phyloP scores from a whole-genome alignment of 495 filamentous ascomycete species.

The Lichina pygmaea region DNA sequence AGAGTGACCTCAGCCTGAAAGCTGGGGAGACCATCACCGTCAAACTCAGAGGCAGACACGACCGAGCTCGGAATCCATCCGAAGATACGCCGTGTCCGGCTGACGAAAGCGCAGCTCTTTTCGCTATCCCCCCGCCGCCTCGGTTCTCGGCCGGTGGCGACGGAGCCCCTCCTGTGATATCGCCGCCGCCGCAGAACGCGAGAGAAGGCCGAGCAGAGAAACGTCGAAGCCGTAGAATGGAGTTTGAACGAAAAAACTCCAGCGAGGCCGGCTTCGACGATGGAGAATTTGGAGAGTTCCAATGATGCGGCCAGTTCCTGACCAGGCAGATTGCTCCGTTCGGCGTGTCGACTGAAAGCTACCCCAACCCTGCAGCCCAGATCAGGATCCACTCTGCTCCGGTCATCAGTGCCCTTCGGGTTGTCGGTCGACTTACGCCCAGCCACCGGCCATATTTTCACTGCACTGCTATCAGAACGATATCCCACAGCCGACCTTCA shows the following conservation, averaged over 20 bases:
- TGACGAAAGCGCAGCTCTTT: conserved; percentile 4
- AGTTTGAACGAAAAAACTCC: conserved; percentile 7
- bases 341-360: no score
- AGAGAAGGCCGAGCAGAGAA: conserved; percentile 18
- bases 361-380: no score
- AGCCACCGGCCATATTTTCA: no score
- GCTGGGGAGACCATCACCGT: conserved; percentile 68
- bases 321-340: no score
- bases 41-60: conserved; percentile 25
- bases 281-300: conserved; percentile 37
- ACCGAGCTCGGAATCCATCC: conserved; percentile 4
- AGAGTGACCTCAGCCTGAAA: conserved; percentile 44
- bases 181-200: conserved; percentile 39
- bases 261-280: conserved; percentile 35
- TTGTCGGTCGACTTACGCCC: no score
- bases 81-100: no score
- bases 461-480: no score
- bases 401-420: no score
- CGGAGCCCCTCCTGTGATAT: conserved; percentile 9
- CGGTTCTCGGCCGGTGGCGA: conserved; percentile 1
- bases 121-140: conserved; percentile 11
- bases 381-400: no score
- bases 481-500: no score
- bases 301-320: not conserved
- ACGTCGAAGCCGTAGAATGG: conserved; percentile 4